Evolutionary conservation across 352 stramenopile genomes (phyloP), one percentile per base, ranked within the genome.

Genomic region (Phytopythium ostracodes): DNA sequence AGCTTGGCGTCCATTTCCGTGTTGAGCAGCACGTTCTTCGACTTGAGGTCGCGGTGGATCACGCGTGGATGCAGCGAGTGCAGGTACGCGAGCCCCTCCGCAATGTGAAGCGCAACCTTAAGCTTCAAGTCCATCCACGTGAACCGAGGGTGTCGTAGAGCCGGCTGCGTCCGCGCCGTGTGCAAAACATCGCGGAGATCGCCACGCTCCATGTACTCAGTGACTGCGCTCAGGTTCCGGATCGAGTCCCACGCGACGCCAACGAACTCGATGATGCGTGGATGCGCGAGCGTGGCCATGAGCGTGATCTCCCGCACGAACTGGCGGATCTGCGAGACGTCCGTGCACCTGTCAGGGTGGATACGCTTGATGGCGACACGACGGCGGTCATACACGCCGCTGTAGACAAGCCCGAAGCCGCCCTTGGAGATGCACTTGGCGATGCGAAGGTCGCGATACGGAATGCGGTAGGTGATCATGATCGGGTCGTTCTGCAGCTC

Each of bases 41-140:
- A 77, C 65, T 94, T 94, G 56, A 94, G 73, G 43, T 94, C 85
- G 33, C 85, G 81, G 44, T 94, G 85, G 64, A 94, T 90, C 11
- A 90, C 67, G 50, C 80, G 85, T 12, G 81, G 81, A 29, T 68
- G 73, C 20, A 79, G 63, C 43, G 83, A 88, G 64, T 92, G 84
- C 68, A 92, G 67, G 62, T 89, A 92, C 38, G 64, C 67, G 31
- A 91, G 73, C 27, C 67, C 84, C 51, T 89, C 71, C 2, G 78
- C 81, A 33, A 92, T 79, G 58, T 91, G 75, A 14, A 91, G 55
- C 1, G 84, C 75, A 55, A 92, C 79, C 10, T 50, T 71, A 11
- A 79, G 72, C 56, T 92, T 92, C 15, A 71, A 60, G 14, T 70
- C 75, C 22, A 70, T 56, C 78, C 76, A 90, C 36, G 71, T 85